phyloP scores from a whole-genome alignment of 2,329 filamentous ascomycete species.

The Pestalotiopsis sp. region DNA sequence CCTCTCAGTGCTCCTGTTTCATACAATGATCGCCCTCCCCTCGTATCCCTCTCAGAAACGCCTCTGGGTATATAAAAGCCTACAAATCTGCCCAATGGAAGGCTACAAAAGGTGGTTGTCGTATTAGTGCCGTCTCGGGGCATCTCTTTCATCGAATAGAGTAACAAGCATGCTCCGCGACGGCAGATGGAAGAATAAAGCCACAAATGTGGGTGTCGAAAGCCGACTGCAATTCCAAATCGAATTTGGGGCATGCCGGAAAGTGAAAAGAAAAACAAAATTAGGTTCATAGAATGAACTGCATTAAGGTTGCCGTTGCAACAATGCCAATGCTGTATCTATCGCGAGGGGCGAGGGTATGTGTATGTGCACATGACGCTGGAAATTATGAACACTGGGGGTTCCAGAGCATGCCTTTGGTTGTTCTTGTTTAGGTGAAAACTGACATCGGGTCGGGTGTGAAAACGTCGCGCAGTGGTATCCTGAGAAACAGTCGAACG shows the following conservation, averaged over 20 bases:
- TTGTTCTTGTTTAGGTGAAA: neutral
- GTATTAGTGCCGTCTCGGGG: slow-evolving; percentile 9
- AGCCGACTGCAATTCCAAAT: slow-evolving; percentile 2
- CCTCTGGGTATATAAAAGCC: slow-evolving; percentile 13
- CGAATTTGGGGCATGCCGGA: slow-evolving; percentile 15
- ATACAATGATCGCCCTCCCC: slow-evolving; percentile 7
- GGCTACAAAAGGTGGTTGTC: slow-evolving; percentile 6
- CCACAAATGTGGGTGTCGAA: slow-evolving; percentile 7
- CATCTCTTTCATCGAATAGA: slow-evolving; percentile 12
- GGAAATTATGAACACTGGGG: slow-evolving; percentile 2
- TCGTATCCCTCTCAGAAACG: neutral
- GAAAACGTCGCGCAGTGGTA: slow-evolving; percentile 7
- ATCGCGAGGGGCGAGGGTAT: slow-evolving; percentile 23
- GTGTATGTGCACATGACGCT: slow-evolving; percentile 15
- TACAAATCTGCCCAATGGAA: neutral
- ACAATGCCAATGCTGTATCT: slow-evolving; percentile 32
- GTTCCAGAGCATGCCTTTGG: neutral
- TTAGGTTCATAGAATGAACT: slow-evolving; percentile 30
- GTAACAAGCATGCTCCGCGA: neutral
- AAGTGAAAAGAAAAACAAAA: slow-evolving; percentile 29
- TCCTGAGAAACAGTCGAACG: slow-evolving; percentile 33
- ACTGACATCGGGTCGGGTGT: neutral
- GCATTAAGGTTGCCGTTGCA: slow-evolving; percentile 38
- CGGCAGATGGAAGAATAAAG: neutral
- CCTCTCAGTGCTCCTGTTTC: neutral